Evolutionary conservation across 106 monocot species (phyloP).

Genomic region (Allium cepa): DNA sequence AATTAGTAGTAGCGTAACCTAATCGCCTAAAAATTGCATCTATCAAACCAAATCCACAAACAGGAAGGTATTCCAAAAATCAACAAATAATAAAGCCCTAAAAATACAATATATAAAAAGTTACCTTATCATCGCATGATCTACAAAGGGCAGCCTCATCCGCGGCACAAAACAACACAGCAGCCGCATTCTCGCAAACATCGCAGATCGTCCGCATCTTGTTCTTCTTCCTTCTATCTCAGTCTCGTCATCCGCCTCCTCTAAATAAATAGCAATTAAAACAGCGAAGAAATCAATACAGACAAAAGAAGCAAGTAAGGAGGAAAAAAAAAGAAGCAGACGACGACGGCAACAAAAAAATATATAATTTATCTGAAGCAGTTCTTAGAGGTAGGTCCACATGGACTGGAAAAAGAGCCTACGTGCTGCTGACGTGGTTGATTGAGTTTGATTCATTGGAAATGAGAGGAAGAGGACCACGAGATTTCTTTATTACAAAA

Average conservation of each 20-base stretch:
- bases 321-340: background rate
- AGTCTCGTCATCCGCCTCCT: background rate
- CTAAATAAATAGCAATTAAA: background rate
- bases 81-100: background rate
- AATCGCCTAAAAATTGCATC: background rate
- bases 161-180: constrained; percentile 87
- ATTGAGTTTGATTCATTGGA: background rate
- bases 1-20: background rate
- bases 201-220: constrained; percentile 88
- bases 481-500: too few relatives aligned
- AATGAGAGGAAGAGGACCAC: too few relatives aligned
- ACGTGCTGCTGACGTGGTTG: background rate
- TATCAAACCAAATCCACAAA: background rate
- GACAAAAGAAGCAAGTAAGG: too few relatives aligned
- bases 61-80: background rate
- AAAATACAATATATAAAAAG: background rate
- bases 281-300: too few relatives aligned
- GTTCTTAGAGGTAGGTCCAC: too few relatives aligned
- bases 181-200: constrained; percentile 87
- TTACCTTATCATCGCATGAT: constrained; percentile 83
- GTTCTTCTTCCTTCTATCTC: background rate
- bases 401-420: background rate
- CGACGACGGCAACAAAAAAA: background rate
- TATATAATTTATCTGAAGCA: too few relatives aligned
- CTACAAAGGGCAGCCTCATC: constrained; percentile 90